Conservation (phyloP, 148 eudicot species). For the Chenopodium berlandieri region DNA sequence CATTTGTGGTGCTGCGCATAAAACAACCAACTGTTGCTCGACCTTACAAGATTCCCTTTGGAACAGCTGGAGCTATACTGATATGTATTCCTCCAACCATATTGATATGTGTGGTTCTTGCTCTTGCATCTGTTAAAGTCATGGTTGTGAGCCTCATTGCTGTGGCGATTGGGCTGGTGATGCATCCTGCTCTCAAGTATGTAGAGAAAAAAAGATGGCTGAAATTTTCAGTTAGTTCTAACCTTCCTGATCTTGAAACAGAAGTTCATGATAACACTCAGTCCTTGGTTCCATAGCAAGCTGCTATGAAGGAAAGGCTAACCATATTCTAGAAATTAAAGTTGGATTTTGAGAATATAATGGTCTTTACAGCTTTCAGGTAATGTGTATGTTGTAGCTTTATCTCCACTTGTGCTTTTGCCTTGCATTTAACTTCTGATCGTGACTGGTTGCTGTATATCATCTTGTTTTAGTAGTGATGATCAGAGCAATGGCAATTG, state of each 20-base stretch:
- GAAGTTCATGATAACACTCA: conserved; percentile 26
- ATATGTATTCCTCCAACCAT: conserved; percentile 53
- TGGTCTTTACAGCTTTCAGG: conserved; percentile 20
- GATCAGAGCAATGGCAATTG: conserved; percentile 25
- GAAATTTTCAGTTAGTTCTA: conserved; percentile 44
- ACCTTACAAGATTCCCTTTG: conserved; percentile 58
- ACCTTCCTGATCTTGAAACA: conserved; percentile 44
- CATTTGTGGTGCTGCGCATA: conserved; percentile 35
- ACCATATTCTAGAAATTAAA: conserved; percentile 10
- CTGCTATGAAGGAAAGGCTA: not conserved
- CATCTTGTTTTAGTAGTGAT: conserved; percentile 28
- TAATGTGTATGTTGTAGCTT: conserved; percentile 35
- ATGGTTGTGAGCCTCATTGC: conserved; percentile 55
- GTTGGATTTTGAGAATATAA: conserved; percentile 9
- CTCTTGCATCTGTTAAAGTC: conserved; percentile 53
- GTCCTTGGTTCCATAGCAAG: conserved; percentile 37
- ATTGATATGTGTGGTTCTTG: conserved; percentile 52
- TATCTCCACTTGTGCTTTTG: conserved; percentile 13
- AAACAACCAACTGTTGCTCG: conserved; percentile 42
- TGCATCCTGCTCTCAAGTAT: conserved; percentile 55
- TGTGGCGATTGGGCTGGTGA: conserved; percentile 41
- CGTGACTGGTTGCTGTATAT: conserved; percentile 33
- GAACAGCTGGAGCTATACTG: conserved; percentile 48
- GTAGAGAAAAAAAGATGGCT: conserved; percentile 47
- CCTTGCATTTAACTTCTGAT: conserved; percentile 23